Percentiles rank a stretch among this genome's conserved stretches.
These are phyloP conservation scores for Avena atlantica DNA, from an alignment of 176 grass and related monocot genomes.

Conservation along the genomic window DNA sequence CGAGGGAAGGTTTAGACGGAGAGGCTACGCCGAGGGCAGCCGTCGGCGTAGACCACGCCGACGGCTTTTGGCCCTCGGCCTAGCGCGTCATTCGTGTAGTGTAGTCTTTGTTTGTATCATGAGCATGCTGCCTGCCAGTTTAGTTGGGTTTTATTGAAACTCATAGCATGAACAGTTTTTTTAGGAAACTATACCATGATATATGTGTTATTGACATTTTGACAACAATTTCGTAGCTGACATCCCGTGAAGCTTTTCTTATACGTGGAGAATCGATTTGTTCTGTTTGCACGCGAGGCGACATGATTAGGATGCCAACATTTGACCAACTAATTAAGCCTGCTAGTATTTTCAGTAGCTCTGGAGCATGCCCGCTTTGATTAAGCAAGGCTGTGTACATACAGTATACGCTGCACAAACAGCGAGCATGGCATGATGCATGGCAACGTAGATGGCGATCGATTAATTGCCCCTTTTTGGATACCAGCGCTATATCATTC, in stretches of 20 bases:
- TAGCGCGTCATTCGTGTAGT: too few relatives aligned
- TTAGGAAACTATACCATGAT: too few relatives aligned
- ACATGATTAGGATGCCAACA: not conserved
- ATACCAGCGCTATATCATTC: constrained; percentile 11
- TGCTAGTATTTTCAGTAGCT: not conserved
- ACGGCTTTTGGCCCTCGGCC: too few relatives aligned
- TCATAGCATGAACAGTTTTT: not conserved
- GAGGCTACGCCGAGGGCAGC: too few relatives aligned
- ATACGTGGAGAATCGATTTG: too few relatives aligned
- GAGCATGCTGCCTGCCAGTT: not conserved
- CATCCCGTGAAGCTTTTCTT: not conserved
- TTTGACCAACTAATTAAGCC: not conserved
- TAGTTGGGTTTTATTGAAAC: not conserved
- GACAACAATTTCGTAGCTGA: constrained; percentile 4
- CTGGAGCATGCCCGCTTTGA: not conserved
- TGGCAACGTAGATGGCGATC: not conserved
- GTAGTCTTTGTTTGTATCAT: not conserved
- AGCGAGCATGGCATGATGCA: not conserved
- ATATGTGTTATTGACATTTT: too few relatives aligned
- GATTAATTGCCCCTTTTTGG: not conserved
- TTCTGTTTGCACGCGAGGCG: too few relatives aligned
- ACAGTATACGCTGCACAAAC: not conserved
- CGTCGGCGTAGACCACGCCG: too few relatives aligned
- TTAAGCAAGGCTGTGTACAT: not conserved
- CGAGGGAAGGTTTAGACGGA: too few relatives aligned